Base-by-base conservation (phyloP, 345 rosid genomes). In the Pugionium dolabratum region DNA sequence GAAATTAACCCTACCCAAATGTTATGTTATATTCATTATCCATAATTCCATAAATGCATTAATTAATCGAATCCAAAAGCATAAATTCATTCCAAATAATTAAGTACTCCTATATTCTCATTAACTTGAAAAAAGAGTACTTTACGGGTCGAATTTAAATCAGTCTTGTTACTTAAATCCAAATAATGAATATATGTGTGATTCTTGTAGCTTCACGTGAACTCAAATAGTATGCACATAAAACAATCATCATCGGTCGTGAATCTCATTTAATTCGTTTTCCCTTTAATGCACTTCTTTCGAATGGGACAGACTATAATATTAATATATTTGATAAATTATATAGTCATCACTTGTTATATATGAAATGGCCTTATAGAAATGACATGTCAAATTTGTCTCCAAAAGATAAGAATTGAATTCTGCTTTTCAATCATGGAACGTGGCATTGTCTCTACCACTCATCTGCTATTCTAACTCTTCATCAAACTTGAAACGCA, bases 191-290 rank as follows among this genome's bases (percentile, higher is more conserved):
- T 69, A 4, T 53, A 46, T 71, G 45, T 64, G 66, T 58, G 71
- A 64, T 58, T 58, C 66, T 34, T 43, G 71, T 43, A 43, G 61
- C 66, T 72, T 72, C 71, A 65, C 76, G 71, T 72, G 75, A 71
- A 49, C 59, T 49, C 10, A 10, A 10, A 35, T 50, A 58, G 34
- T 50, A 50, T 50, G 54, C 60, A 57, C 35, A 65, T 58, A 65
- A 65, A 43, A 37, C 70, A 57, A 48, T 26, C 35, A 65, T 34
- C 48, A 72, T 59, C 58, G 54, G 59, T 65, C 64, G 46, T 64
- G 59, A 48, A 56, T 55, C 55, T 53, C 67, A 70, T 70, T 70
- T 69, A 69, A 7, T 33, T 40, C 73, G 73, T 4, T 41, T 40
- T 48, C 49, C 11, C 7, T 45, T 54, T 33, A 50, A 32, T 47